phyloP scores from a whole-genome alignment of 164 flowering plant species.

The Warburgia ugandensis region DNA sequence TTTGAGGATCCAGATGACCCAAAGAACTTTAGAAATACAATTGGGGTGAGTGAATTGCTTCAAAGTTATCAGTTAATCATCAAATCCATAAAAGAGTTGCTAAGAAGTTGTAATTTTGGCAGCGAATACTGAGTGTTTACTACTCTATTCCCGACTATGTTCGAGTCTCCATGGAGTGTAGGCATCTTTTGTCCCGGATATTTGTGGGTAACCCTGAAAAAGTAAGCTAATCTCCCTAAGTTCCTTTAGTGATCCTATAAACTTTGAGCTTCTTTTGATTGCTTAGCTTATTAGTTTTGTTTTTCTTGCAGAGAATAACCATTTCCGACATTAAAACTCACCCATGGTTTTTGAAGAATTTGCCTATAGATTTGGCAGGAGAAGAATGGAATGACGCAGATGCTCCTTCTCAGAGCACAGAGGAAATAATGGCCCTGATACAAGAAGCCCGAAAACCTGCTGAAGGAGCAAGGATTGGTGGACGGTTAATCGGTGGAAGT shows the following conservation, averaged over 20 bases:
- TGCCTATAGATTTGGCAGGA: conserved; percentile 57
- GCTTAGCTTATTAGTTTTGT: neutral
- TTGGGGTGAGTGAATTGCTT: conserved; percentile 38
- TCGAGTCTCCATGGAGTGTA: conserved; percentile 61
- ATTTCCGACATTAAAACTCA: conserved; percentile 65
- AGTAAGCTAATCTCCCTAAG: conserved; percentile 27
- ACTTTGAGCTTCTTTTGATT: neutral
- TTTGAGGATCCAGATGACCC: conserved; percentile 90
- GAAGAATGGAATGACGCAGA: conserved; percentile 29
- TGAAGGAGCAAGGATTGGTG: conserved; percentile 31
- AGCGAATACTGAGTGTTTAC: conserved; percentile 72
- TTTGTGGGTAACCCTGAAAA: conserved; percentile 71
- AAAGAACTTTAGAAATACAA: conserved; percentile 63
- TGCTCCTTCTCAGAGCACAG: conserved; percentile 45
- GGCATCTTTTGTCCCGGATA: conserved; percentile 59
- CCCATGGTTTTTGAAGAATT: conserved; percentile 71
- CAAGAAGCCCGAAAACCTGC: conserved; percentile 60
- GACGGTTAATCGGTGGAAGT: conserved; percentile 40
- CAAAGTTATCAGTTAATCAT: too few relatives aligned
- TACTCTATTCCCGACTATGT: conserved; percentile 74
- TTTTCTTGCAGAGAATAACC: conserved; percentile 55
- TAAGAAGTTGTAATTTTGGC: conserved; percentile 12
- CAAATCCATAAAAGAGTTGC: too few relatives aligned
- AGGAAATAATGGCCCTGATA: conserved; percentile 54
- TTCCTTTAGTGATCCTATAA: neutral